Conservation (phyloP, 257 asterid species). For the Leptodermis oblonga region DNA sequence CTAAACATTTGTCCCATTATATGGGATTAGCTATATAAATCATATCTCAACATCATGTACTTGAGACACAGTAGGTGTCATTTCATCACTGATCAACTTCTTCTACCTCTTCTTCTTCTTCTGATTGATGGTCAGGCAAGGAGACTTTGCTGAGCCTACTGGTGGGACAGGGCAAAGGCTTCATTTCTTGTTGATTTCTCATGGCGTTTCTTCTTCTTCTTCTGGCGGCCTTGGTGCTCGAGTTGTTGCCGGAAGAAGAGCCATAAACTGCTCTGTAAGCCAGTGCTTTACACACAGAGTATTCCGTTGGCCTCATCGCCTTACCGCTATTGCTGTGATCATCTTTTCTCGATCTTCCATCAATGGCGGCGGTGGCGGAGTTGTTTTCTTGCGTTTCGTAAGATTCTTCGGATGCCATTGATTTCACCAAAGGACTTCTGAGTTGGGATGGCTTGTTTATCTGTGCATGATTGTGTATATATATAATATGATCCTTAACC, state of each 20-base stretch:
- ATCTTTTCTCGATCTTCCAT: slow-evolving; percentile 17
- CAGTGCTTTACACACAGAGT: slow-evolving; percentile 34
- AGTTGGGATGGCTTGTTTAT: background rate
- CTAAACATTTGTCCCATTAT: too few species aligned
- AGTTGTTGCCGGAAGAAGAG: slow-evolving; percentile 13
- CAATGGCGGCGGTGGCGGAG: slow-evolving; percentile 7
- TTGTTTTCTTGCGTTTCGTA: background rate
- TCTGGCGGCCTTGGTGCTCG: slow-evolving; percentile 19
- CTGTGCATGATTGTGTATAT: background rate
- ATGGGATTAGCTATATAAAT: too few species aligned
- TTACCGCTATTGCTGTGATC: background rate
- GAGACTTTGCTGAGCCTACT: slow-evolving; percentile 59
- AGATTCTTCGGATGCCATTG: slow-evolving; percentile 39
- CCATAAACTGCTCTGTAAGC: slow-evolving; percentile 50
- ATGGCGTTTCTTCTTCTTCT: slow-evolving; percentile 26
- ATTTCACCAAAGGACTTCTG: background rate
- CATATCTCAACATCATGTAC: too few species aligned
- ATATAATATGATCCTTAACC: background rate
- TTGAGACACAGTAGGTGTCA: background rate
- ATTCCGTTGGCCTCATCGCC: slow-evolving; percentile 13
- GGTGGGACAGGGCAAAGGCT: slow-evolving; percentile 26
- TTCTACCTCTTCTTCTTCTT: background rate
- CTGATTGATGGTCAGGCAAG: slow-evolving; percentile 26
- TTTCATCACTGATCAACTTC: background rate
- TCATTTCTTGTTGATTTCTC: slow-evolving; percentile 22